Percentiles rank a stretch among this genome's conserved stretches.
phyloP scores from a whole-genome alignment of 2,329 filamentous ascomycete species.

The Beauveria australis region DNA sequence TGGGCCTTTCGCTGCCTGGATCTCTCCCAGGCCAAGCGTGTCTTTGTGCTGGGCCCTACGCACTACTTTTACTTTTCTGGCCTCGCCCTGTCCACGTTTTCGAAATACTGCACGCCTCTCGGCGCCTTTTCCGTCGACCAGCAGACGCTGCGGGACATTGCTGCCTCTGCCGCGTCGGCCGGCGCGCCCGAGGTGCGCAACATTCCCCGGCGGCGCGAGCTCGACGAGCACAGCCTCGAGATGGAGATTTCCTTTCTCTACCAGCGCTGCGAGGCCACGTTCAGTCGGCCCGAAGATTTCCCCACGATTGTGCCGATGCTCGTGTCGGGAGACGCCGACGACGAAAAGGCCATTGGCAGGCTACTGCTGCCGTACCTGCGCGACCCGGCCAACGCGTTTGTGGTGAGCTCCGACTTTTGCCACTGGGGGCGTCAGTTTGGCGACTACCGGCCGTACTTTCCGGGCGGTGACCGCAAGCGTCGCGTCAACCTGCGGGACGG shows the following conservation, averaged over 20 bases:
- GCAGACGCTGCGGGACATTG: slow-evolving; percentile 42
- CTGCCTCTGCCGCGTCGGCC: slow-evolving; percentile 19
- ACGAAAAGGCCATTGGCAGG: slow-evolving; percentile 61
- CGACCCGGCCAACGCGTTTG: slow-evolving; percentile 69
- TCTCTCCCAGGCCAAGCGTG: slow-evolving; percentile 69
- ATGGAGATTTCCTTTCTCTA: slow-evolving; percentile 95
- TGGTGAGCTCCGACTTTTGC: slow-evolving; percentile 93
- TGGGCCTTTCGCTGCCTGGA: slow-evolving; percentile 92
- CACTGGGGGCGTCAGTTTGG: slow-evolving; percentile 82
- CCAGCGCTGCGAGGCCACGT: slow-evolving; percentile 55
- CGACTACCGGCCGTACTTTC: slow-evolving; percentile 69
- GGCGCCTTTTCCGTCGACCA: slow-evolving; percentile 61
- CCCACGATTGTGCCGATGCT: slow-evolving; percentile 79
- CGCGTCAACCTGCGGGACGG: slow-evolving; percentile 30
- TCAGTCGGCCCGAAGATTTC: slow-evolving; percentile 44
- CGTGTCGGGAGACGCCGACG: slow-evolving; percentile 59
- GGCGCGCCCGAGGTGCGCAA: slow-evolving; percentile 37
- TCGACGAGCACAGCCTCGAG: slow-evolving; percentile 86
- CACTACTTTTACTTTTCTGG: slow-evolving; percentile 76
- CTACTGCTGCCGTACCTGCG: slow-evolving; percentile 71
- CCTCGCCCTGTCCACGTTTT: slow-evolving; percentile 67
- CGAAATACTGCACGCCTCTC: slow-evolving; percentile 64
- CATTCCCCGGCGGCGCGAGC: slow-evolving; percentile 61
- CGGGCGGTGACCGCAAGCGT: slow-evolving; percentile 29
- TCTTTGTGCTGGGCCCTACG: slow-evolving; percentile 89